These are phyloP conservation scores for Boeremia lycopersici DNA, from an alignment of 2,329 filamentous ascomycete genomes.

Conservation along the genomic window DNA sequence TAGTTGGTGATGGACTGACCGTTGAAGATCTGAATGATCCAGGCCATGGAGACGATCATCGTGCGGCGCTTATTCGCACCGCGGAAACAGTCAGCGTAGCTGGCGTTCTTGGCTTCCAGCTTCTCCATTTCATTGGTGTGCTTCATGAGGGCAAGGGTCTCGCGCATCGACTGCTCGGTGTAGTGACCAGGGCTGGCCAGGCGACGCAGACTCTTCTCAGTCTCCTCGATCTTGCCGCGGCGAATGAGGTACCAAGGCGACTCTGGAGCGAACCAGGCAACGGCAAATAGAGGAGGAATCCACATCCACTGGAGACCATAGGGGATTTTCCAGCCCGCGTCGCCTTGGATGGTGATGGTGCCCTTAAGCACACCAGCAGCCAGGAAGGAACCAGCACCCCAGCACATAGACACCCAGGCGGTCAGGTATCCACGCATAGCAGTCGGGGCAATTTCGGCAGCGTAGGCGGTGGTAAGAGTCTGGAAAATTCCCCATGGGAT, in stretches of 20 bases:
- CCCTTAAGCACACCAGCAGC: slow-evolving; percentile 69
- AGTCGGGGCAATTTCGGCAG: slow-evolving; percentile 60
- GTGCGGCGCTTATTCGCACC: slow-evolving; percentile 77
- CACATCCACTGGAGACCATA: slow-evolving; percentile 77
- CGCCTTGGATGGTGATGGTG: slow-evolving; percentile 46
- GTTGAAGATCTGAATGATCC: slow-evolving; percentile 47
- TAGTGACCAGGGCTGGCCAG: slow-evolving; percentile 66
- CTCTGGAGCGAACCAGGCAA: slow-evolving; percentile 69
- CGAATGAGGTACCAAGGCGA: slow-evolving; percentile 75
- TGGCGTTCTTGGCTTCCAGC: slow-evolving; percentile 66
- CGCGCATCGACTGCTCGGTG: slow-evolving; percentile 51
- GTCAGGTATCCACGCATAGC: slow-evolving; percentile 58
- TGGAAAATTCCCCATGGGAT: slow-evolving; percentile 44
- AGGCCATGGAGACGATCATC: slow-evolving; percentile 63
- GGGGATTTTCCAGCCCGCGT: slow-evolving; percentile 67
- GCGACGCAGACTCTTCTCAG: slow-evolving; percentile 60
- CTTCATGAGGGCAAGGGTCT: slow-evolving; percentile 78
- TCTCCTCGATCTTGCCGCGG: slow-evolving; percentile 62
- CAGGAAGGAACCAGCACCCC: slow-evolving; percentile 72
- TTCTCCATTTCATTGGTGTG: slow-evolving; percentile 81
- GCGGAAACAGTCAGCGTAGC: slow-evolving; percentile 80
- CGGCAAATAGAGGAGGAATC: slow-evolving; percentile 67
- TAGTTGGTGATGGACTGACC: slow-evolving; percentile 29
- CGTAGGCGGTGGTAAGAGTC: slow-evolving; percentile 64
- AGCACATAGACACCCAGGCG: slow-evolving; percentile 74